phyloP scores from a whole-genome alignment of 1,139 yeast genomes.

The Magnusiomyces fungicola region DNA sequence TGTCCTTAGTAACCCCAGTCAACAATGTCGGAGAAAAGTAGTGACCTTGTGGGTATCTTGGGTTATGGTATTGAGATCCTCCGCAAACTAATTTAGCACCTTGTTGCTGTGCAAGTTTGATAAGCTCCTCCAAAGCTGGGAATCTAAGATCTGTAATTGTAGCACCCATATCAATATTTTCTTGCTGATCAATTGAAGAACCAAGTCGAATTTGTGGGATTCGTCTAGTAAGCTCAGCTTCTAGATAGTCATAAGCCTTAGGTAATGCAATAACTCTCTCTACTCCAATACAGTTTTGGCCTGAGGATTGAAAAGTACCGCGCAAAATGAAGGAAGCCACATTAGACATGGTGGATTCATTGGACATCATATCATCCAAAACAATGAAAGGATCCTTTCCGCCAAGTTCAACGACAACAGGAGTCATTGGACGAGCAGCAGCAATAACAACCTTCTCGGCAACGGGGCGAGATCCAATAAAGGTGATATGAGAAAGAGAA shows the following conservation, averaged over 20 bases:
- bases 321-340: slow-evolving; percentile 80
- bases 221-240: slow-evolving; percentile 48
- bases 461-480: slow-evolving; percentile 90
- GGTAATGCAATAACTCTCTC: slow-evolving; percentile 83
- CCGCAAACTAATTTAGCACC: slow-evolving; percentile 82
- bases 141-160: slow-evolving; percentile 77
- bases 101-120: slow-evolving; percentile 62
- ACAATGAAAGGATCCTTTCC: slow-evolving; percentile 91
- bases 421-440: slow-evolving; percentile 78
- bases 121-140: slow-evolving; percentile 52
- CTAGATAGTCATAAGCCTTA: slow-evolving; percentile 54
- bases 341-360: slow-evolving; percentile 23
- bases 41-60: slow-evolving; percentile 91
- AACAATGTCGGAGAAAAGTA: slow-evolving; percentile 85
- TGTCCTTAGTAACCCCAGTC: slow-evolving; percentile 67
- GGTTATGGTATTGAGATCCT: slow-evolving; percentile 72
- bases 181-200: slow-evolving; percentile 76
- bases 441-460: slow-evolving; percentile 80
- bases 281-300: slow-evolving; percentile 95
- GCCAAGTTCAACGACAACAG: slow-evolving; percentile 91
- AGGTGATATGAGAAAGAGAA: slow-evolving; percentile 77
- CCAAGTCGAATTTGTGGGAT: slow-evolving; percentile 66
- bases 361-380: slow-evolving; percentile 41
- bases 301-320: slow-evolving; percentile 94
- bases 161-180: slow-evolving; percentile 93